These are phyloP conservation scores for Stygiomarasmius scandens DNA, from an alignment of 1,284 basidiomycete species.

Conservation along the genomic window DNA sequence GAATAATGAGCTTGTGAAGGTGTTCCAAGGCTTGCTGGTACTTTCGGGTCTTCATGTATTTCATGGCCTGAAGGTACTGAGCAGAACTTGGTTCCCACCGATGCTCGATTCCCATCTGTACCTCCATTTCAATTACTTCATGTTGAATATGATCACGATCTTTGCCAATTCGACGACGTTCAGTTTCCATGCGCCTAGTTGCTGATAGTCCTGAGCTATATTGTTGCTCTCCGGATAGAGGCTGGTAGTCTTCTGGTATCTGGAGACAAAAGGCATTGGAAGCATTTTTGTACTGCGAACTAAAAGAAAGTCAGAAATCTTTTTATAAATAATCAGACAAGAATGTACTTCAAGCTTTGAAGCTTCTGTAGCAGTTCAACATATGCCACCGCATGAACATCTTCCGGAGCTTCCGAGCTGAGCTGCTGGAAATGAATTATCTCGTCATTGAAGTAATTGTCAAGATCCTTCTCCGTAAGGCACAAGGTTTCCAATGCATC, in stretches of 20 bases:
- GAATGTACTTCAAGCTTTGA: neutral
- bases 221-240: neutral
- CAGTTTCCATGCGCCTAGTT: constrained; percentile 6
- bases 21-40: constrained; percentile 10
- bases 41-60: neutral
- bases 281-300: neutral
- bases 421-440: neutral
- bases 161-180: neutral
- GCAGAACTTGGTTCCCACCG: constrained; percentile 12
- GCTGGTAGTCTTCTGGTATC: neutral
- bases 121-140: constrained; percentile 9
- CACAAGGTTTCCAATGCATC: neutral
- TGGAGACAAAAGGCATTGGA: neutral
- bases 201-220: neutral
- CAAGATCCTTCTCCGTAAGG: neutral
- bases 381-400: neutral
- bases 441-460: neutral
- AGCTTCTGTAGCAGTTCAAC: constrained; percentile 1
- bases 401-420: neutral
- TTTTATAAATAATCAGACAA: neutral
- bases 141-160: constrained; percentile 5
- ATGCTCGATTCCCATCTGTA: constrained; percentile 8
- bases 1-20: constrained; percentile 18
- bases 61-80: neutral
- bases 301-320: neutral